A percentile compares a stretch with the other conserved stretches of the same genome.
Conservation (phyloP, 139 green algal species). For the Prasinococcaceae sp. region DNA sequence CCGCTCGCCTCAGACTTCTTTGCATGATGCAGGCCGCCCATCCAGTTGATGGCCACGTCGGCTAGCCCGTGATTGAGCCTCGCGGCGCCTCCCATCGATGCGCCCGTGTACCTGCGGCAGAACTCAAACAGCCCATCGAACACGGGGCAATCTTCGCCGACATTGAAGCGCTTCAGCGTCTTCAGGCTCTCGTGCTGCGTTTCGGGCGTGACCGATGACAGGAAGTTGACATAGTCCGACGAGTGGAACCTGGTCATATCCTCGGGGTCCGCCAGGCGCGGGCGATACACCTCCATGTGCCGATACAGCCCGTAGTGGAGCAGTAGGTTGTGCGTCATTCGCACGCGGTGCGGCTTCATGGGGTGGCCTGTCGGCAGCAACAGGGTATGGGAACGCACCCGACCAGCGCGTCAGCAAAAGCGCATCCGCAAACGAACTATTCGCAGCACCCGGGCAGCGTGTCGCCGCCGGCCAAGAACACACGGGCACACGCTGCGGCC, state of each 20-base stretch:
- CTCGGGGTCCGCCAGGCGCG: slow-evolving; percentile 13
- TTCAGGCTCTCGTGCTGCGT: slow-evolving; percentile 83
- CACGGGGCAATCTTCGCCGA: slow-evolving; percentile 89
- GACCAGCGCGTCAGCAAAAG: background rate
- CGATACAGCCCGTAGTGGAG: slow-evolving; percentile 75
- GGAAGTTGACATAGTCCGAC: slow-evolving; percentile 79
- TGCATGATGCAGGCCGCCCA: slow-evolving; percentile 89
- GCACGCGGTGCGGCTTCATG: slow-evolving; percentile 72
- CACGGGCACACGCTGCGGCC: background rate
- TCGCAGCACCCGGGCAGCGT: background rate
- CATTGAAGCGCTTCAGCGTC: slow-evolving; percentile 92
- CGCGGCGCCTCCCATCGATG: slow-evolving; percentile 69
- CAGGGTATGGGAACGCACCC: background rate
- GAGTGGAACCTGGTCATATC: slow-evolving; percentile 60
- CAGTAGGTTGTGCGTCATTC: slow-evolving; percentile 82
- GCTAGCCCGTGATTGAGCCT: slow-evolving; percentile 66
- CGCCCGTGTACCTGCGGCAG: slow-evolving; percentile 77
- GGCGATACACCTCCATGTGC: slow-evolving; percentile 69
- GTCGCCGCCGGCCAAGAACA: background rate
- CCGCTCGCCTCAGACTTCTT: slow-evolving; percentile 69
- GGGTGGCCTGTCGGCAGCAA: slow-evolving; percentile 27
- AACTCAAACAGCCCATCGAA: slow-evolving; percentile 93
- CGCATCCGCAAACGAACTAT: background rate
- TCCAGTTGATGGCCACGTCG: slow-evolving; percentile 94
- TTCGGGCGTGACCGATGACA: slow-evolving; percentile 76